Conservation (phyloP, 495 filamentous ascomycete genomes). For the Bacidia gigantensis region DNA sequence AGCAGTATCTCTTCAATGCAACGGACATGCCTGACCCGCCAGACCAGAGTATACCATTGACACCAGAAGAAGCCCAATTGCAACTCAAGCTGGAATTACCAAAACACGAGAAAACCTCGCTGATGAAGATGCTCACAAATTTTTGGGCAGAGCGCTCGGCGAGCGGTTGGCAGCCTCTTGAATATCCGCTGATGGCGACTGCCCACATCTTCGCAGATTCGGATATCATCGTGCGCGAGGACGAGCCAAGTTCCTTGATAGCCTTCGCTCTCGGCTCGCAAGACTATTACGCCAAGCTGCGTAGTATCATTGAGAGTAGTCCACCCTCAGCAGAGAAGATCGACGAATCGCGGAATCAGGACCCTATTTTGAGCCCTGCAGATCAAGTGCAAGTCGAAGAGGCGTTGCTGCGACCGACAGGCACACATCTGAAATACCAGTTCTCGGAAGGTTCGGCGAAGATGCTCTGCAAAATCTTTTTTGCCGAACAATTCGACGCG, state of each 20-base stretch:
- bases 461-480: conserved; percentile 97
- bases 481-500: conserved; percentile 94
- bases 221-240: conserved; percentile 93
- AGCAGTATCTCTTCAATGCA: conserved; percentile 48
- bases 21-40: conserved; percentile 52
- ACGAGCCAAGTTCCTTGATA: conserved; percentile 92
- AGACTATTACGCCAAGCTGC: conserved; percentile 71
- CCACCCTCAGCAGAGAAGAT: conserved; percentile 26
- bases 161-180: conserved; percentile 86
- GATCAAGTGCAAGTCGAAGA: conserved; percentile 53
- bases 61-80: conserved; percentile 40
- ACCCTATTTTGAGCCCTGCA: conserved; percentile 18
- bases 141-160: conserved; percentile 98
- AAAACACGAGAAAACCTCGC: conserved; percentile 77
- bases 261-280: conserved; percentile 77
- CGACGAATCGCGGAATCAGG: conserved; percentile 11
- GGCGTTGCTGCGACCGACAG: conserved; percentile 64
- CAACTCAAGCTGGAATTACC: conserved; percentile 62
- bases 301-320: conserved; percentile 49
- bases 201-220: conserved; percentile 96
- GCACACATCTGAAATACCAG: conserved; percentile 87
- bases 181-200: conserved; percentile 75
- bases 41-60: conserved; percentile 47
- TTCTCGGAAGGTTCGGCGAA: conserved; percentile 82
- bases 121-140: conserved; percentile 87